Evolutionary conservation across 805 yeast genomes (phyloP), one percentile per base, ranked within the genome.

Genomic region (Candida verbasci): DNA sequence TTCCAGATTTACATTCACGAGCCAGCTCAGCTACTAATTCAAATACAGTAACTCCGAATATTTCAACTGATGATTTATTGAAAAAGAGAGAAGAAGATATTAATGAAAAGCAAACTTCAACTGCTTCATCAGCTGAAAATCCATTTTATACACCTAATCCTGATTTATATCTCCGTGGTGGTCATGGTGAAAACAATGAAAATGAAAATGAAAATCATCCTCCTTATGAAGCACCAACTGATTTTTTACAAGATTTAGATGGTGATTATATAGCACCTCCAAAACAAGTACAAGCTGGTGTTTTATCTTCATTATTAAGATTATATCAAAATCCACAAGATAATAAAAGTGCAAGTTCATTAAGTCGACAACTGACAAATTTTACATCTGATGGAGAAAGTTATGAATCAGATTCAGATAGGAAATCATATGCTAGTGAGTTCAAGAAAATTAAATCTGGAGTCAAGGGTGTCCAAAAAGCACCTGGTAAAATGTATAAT

Each of bases 241-340:
- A 56, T 25, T 53, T 62, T 31, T 47, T 59, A 41, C 45, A 60
- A 41, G 55, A 52, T 22, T 65, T 62, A 11, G 63, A 56, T 21
- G 50, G 55, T 24, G 55, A 56, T 40, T 64, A 65, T 40, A 50
- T 68, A 11, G 58, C 62, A 6, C 69, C 66, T 1, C 70, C 68
- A 1, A 65, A 70, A 28, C 74, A 73, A 36, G 89, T 86, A 9
- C 82, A 82, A 47, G 88, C 88, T 17, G 96, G 97, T 57, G 91
- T 88, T 12, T 68, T 88, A 20, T 85, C 95, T 0, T 78, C 91
- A 1, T 68, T 88, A 43, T 66, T 88, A 44, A 73, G 79, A 42
- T 65, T 88, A 32, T 87, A 88, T 52, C 82, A 78, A 43, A 65
- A 70, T 49, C 71, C 60, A 3, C 53, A 54, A 17, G 45, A 46